Evolutionary conservation across 306 rosid genomes (phyloP), one percentile per base, ranked within the genome.

Genomic region (Acacia crassicarpa): DNA sequence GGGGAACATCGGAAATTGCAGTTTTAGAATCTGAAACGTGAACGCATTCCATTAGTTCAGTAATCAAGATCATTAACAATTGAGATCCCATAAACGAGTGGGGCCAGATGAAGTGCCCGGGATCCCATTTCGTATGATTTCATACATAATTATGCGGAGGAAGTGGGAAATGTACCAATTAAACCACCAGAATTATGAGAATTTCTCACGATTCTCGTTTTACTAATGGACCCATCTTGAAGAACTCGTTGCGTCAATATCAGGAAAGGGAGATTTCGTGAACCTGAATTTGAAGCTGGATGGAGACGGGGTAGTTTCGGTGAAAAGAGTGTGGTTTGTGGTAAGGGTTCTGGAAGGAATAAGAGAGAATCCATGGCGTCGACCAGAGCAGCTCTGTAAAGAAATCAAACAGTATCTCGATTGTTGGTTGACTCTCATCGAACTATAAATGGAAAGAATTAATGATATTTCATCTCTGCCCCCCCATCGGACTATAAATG

Each of bases 1-100:
- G 72, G 8, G 95, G 95, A 81, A 85, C 87, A 87, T 82, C 83
- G 19, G 82, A 87, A 4, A 80, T 72, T 75, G 76, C 80, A 79
- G 72, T 71, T 17, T 70, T 58, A 22, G 85, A 85, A 86, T 81
- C 97, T 94, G 89, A 84, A 61, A 86, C 5, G 51, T 46, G 22
- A 58, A 77, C 51, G 32, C 53, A 49, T 3, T 35, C 13, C 44
- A 15, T 44, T 51, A 20, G 46, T 79, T 75, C 22, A 1, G 49
- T 6, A 51, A 68, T 44, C 30, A 43, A 82, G 70, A 43, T 25
- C 70, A 65, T 23, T 23, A 78, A 11, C 76, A 63, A 22, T 44
- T 33, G 69, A 63, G n/a, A 32, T 63, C 69, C 69, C 69, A 14
- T 12, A 61, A 22, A 61, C 67, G 5, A 23, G 35, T 59, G 67